Base-by-base conservation (phyloP, 345 rosid species). In the Garcia nutans region DNA sequence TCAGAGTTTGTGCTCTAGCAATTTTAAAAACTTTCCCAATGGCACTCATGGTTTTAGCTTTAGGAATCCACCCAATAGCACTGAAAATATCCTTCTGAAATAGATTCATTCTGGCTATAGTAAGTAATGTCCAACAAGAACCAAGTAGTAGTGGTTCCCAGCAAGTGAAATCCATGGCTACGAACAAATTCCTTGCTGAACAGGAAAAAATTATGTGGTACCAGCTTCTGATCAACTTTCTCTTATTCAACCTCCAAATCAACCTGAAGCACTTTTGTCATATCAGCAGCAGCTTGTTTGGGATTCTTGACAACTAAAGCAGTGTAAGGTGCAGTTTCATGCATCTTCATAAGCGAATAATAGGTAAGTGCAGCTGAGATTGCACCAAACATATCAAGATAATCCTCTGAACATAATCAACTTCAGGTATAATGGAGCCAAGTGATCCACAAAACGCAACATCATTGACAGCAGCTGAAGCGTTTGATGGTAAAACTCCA, bases 401-500 rank as follows among this genome's bases (percentile, higher is more conserved):
- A 19, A 87, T 80, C 57, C 97, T 84, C 96, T 96, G 91, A 22
- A 86, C 87, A 65, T 76, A 87, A 78, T 93, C 94, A 1, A 94
- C 91, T 77, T 91, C 65, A 0, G 86, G 89, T n/a, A 81, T 84
- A 10, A 92, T 87, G 1, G 97, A 89, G 54, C 69, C 85, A 1
- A 71, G 84, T 74, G 94, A 88, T 17, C 96, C 96, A 1, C 89
- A 87, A 50, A 93, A 82, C n/a, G 97, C 94, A 5, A 93, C 94
- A 8, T 96, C 96, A 60, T 82, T 89, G 44, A 91, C 92, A 10
- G 94, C 93, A 7, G 97, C 80, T 5, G 87, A 9, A 5, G 89
- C 88, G 8, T 77, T 85, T 19, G 85, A 78, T 60, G 97, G 97
- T 24, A 93, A 83, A 4, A 78, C 31, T 2, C 93, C 91, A 9